These are phyloP conservation scores for Arthrinium phaeospermum DNA, from an alignment of 2,329 filamentous ascomycete species.

Conservation along the genomic window DNA sequence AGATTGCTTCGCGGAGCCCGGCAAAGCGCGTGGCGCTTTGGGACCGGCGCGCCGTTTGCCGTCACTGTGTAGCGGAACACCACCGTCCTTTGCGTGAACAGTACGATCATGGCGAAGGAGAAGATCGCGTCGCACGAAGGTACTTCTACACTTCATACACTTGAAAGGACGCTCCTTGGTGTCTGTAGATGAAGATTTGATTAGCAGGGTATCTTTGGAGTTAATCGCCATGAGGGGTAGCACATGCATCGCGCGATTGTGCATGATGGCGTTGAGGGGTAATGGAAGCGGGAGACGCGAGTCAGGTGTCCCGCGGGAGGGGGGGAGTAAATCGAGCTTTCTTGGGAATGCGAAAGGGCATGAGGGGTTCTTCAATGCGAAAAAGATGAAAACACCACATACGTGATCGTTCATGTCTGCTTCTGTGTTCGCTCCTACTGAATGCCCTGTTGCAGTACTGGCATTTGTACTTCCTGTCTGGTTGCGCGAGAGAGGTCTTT, in stretches of 20 bases:
- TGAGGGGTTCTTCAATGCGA: conserved; percentile 26
- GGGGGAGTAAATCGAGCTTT: conserved; percentile 24
- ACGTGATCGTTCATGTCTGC: conserved; percentile 97
- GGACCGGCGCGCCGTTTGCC: conserved; percentile 81
- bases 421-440: conserved; percentile 95
- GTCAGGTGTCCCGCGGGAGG: conserved; percentile 22
- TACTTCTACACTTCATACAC: conserved; percentile 97
- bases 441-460: conserved; percentile 98
- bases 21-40: conserved; percentile 65
- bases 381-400: conserved; percentile 57
- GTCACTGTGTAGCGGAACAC: conserved; percentile 91
- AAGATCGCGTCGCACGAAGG: conserved; percentile 95
- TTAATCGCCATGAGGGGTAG: conserved; percentile 22
- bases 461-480: conserved; percentile 99
- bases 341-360: not conserved
- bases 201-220: conserved; percentile 35
- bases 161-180: conserved; percentile 99
- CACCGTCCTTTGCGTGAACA: conserved; percentile 97
- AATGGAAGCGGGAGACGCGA: conserved; percentile 19
- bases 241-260: conserved; percentile 24
- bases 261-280: conserved; percentile 26
- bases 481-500: conserved; percentile 73
- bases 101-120: conserved; percentile 97
- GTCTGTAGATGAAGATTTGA: conserved; percentile 61
- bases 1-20: conserved; percentile 74